phyloP scores from a whole-genome alignment of 2,329 filamentous ascomycete genomes.

The Ilyonectria robusta region DNA sequence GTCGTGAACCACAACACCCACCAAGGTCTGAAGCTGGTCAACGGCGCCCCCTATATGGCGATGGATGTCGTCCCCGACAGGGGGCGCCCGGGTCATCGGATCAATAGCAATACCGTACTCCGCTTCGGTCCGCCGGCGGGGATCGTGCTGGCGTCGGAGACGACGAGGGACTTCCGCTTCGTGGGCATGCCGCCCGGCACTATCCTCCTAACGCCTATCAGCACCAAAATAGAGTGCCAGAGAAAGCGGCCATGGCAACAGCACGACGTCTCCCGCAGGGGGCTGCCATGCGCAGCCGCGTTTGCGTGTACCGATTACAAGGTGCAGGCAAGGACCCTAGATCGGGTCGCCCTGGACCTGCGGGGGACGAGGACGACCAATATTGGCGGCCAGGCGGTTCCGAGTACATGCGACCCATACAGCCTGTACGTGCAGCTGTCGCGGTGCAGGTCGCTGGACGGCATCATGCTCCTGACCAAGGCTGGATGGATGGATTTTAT shows the following conservation, averaged over 20 bases:
- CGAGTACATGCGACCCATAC: neutral
- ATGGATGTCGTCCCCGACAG: neutral
- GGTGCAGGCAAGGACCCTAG: too few relatives aligned
- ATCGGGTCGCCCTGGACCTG: conserved; percentile 14
- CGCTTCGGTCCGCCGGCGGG: conserved; percentile 20
- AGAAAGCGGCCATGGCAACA: too few relatives aligned
- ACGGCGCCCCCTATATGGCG: conserved; percentile 9
- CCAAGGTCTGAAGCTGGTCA: conserved; percentile 19
- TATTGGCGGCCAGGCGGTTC: neutral
- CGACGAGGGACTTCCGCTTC: conserved; percentile 3
- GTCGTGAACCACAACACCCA: conserved; percentile 17
- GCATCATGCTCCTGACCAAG: neutral
- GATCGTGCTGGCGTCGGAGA: conserved; percentile 4
- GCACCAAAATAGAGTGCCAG: too few relatives aligned
- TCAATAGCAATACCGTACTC: conserved; percentile 2
- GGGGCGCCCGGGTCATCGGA: neutral
- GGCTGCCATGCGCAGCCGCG: too few relatives aligned
- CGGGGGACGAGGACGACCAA: conserved; percentile 2
- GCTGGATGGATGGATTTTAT: too few relatives aligned
- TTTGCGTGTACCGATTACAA: too few relatives aligned
- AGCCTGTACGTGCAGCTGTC: neutral
- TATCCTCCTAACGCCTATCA: too few relatives aligned
- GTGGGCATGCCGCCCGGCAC: too few relatives aligned
- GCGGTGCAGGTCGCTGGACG: neutral
- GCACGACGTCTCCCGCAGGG: too few relatives aligned